phyloP scores from a whole-genome alignment of 2,329 filamentous ascomycete species.

The Laburnicola sp. region DNA sequence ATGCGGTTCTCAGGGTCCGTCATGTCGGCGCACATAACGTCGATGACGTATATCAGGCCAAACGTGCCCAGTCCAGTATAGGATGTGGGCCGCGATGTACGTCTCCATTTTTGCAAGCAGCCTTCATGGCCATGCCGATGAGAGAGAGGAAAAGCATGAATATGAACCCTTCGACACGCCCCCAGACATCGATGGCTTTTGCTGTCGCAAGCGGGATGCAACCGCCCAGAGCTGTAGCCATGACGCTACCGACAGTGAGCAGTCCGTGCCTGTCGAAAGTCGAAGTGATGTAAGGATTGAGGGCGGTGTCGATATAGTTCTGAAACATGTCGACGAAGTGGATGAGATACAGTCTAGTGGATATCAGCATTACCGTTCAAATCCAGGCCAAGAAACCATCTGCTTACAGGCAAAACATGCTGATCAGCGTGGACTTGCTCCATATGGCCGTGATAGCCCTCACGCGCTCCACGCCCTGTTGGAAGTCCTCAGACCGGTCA shows the following conservation, averaged over 20 bases:
- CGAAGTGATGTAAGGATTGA: conserved; percentile 47
- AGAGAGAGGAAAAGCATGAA: conserved; percentile 23
- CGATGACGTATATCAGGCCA: conserved; percentile 58
- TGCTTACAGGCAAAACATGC: conserved; percentile 45
- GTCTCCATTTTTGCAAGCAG: conserved; percentile 60
- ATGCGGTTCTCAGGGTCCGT: conserved; percentile 65
- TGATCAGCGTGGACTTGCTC: conserved; percentile 43
- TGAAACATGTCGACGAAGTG: conserved; percentile 55
- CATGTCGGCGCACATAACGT: conserved; percentile 68
- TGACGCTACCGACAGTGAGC: conserved; percentile 39
- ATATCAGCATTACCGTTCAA: not conserved
- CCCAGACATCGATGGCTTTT: conserved; percentile 47
- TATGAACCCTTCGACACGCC: conserved; percentile 41
- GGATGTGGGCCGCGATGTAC: conserved; percentile 66
- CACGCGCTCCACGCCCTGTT: conserved; percentile 45
- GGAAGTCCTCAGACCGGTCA: conserved; percentile 33
- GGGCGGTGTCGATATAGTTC: conserved; percentile 45
- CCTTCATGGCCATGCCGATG: conserved; percentile 63
- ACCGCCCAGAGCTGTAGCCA: conserved; percentile 42
- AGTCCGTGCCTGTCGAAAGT: conserved; percentile 39
- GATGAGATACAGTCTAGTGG: conserved; percentile 50
- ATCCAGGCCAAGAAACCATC: not conserved
- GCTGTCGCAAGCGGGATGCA: conserved; percentile 39
- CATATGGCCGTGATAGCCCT: conserved; percentile 49
- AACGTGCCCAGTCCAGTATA: conserved; percentile 64